A percentile compares a stretch with the other conserved stretches of the same genome.
Evolutionary conservation across 345 rosid genomes (phyloP).

Genomic region (Microcos paniculata): DNA sequence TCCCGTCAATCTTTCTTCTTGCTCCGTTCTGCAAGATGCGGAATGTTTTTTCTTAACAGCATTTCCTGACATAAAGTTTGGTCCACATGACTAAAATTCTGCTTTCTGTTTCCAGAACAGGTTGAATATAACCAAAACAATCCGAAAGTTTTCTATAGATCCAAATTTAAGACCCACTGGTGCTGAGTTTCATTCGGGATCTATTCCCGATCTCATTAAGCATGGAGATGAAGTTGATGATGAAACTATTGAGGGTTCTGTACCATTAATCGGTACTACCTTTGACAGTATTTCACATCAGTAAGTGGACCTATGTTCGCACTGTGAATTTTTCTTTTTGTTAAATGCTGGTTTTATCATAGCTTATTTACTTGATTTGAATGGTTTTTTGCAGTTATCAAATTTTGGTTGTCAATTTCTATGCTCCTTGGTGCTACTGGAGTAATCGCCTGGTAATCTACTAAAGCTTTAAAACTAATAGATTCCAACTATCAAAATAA

Average conservation of each 20-base stretch:
- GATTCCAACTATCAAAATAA: neutral
- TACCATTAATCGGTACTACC: constrained; percentile 49
- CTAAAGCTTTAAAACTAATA: neutral
- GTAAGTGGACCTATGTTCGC: constrained; percentile 47
- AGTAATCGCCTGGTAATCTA: constrained; percentile 83
- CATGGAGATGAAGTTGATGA: constrained; percentile 83
- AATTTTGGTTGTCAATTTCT: constrained; percentile 86
- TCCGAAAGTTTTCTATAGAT: constrained; percentile 89
- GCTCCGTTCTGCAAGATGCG: no score
- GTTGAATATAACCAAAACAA: constrained; percentile 92
- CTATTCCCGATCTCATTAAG: constrained; percentile 50
- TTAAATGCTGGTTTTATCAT: neutral
- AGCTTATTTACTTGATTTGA: constrained; percentile 18
- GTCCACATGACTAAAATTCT: constrained; percentile 6
- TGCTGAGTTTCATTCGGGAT: constrained; percentile 77
- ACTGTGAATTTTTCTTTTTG: neutral
- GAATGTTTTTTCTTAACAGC: no score
- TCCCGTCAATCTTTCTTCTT: no score
- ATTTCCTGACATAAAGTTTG: neutral
- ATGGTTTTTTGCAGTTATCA: constrained; percentile 62
- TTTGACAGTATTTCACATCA: constrained; percentile 71
- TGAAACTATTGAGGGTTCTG: constrained; percentile 64
- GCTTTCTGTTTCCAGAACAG: constrained; percentile 74
- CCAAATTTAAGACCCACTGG: constrained; percentile 77
- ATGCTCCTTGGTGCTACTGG: constrained; percentile 98